Conservation (phyloP, 140 eudicot genomes). For the Bidens hawaiensis region DNA sequence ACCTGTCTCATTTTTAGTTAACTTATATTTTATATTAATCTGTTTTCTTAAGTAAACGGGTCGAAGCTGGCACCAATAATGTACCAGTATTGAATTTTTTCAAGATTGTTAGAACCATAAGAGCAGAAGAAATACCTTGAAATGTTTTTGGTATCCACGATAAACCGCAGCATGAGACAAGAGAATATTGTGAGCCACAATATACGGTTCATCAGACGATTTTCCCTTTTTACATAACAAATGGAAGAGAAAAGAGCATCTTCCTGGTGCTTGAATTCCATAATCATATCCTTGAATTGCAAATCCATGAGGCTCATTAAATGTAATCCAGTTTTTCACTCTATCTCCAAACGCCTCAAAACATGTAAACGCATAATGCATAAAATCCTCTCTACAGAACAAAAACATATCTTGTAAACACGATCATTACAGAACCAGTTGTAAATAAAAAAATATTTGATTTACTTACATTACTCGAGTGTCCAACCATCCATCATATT, state of each 20-base stretch:
- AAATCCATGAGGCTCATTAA: slow-evolving; percentile 86
- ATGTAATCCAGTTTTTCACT: slow-evolving; percentile 93
- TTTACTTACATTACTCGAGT: slow-evolving; percentile 54
- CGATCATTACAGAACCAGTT: not conserved
- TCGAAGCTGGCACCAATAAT: not conserved
- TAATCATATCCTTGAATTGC: slow-evolving; percentile 84
- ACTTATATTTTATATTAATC: not conserved
- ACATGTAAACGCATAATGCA: slow-evolving; percentile 72
- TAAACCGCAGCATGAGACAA: slow-evolving; percentile 82
- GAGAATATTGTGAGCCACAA: slow-evolving; percentile 86
- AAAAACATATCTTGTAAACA: not conserved
- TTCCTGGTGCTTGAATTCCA: slow-evolving; percentile 95
- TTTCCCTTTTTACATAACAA: slow-evolving; percentile 70
- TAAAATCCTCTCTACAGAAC: slow-evolving; percentile 69
- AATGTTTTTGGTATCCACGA: slow-evolving; percentile 50
- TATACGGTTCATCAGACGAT: slow-evolving; percentile 74
- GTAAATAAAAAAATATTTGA: not conserved
- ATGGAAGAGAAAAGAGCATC: slow-evolving; percentile 80
- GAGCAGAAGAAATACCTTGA: slow-evolving; percentile 58
- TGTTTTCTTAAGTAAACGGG: not conserved
- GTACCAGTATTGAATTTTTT: too few relatives aligned
- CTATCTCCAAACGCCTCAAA: slow-evolving; percentile 87
- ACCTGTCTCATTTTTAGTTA: not conserved
- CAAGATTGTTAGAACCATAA: not conserved
- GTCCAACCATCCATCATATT: slow-evolving; percentile 76